Evolutionary conservation across 768 basidiomycete species (phyloP), one percentile per base, ranked within the genome.

Genomic region (Austroboletus festivus): DNA sequence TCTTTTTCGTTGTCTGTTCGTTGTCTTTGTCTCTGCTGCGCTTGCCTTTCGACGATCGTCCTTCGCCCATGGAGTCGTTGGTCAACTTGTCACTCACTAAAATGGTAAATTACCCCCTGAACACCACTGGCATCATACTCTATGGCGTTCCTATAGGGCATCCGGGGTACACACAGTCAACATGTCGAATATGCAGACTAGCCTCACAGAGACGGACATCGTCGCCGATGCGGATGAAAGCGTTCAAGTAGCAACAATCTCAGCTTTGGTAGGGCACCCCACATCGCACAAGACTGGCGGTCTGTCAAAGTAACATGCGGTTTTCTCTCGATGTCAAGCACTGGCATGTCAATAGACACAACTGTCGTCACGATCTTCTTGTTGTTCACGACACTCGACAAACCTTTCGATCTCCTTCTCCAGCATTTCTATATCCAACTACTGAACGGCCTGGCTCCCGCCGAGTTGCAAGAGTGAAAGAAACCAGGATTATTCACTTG

Each of bases 281-380:
- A 97, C 96, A n/a, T n/a, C 2, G 83, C 88, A 15, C 95, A 99
- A 60, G 92, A 94, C 85, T 58, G 81, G 82, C 45, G 89, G 93
- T 91, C 55, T 59, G 83, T 64, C n/a, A n/a, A n/a, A n/a, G n/a
- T n/a, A n/a, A n/a, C n/a, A n/a, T 28, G 28, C 12, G 28, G 5
- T 28, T 28, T 6, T 6, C 12, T 28, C 28, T 6, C 28, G 28
- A 6, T 28, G 7, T 5, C 28, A 28, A 28, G 7, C 30, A 24
- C 44, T 21, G 48, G 56, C 34, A 11, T 19, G 35, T 19, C n/a
- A 37, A 8, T 44, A 87, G 88, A 96, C 66, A 78, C 83, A 1
- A 78, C 80, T 7, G 94, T 86, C 69, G 87, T 78, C 64, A 85
- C 85, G 63, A 85, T 93, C 0, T 98, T 97, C 78, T 70, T 98